These are phyloP conservation scores for Hepatocystis sp. DNA, from an alignment of 169 alveolate genomes.

Conservation along the genomic window DNA sequence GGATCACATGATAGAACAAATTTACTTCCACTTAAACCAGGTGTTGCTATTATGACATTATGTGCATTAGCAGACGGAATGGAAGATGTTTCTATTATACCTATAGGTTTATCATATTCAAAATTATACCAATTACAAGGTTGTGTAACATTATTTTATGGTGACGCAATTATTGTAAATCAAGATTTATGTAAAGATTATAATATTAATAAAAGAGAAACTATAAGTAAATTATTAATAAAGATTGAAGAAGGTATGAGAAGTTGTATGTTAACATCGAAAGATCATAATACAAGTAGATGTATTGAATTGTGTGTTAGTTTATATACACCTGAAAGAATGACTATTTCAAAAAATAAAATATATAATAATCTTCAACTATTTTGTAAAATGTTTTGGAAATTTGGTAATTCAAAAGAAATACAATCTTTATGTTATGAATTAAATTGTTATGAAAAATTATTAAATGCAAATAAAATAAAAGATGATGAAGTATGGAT, in stretches of 20 bases:
- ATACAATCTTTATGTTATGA: constrained; percentile 83
- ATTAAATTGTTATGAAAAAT: constrained; percentile 85
- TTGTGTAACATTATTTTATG: constrained; percentile 89
- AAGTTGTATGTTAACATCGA: constrained; percentile 87
- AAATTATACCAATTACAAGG: constrained; percentile 89
- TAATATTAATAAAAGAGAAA: constrained; percentile 82
- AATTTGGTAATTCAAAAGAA: constrained; percentile 83
- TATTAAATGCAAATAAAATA: constrained; percentile 82
- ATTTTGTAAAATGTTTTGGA: constrained; percentile 88
- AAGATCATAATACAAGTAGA: constrained; percentile 84
- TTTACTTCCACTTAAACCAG: constrained; percentile 95
- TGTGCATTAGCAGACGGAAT: constrained; percentile 94
- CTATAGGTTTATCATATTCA: constrained; percentile 90
- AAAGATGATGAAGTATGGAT: constrained; percentile 93
- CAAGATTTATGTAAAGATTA: constrained; percentile 84
- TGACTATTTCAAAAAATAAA: constrained; percentile 87
- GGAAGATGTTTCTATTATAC: constrained; percentile 91
- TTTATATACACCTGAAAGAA: constrained; percentile 92
- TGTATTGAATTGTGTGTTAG: constrained; percentile 87
- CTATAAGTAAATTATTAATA: constrained; percentile 81
- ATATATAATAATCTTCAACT: constrained; percentile 86
- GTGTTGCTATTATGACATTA: constrained; percentile 95
- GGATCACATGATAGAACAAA: constrained; percentile 97
- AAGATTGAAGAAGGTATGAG: constrained; percentile 86
- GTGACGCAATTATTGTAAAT: constrained; percentile 88